A percentile compares a stretch with the other conserved stretches of the same genome.
These are phyloP conservation scores for Macrolepiota fuliginosa DNA, from an alignment of 768 basidiomycete species.

Conservation along the genomic window DNA sequence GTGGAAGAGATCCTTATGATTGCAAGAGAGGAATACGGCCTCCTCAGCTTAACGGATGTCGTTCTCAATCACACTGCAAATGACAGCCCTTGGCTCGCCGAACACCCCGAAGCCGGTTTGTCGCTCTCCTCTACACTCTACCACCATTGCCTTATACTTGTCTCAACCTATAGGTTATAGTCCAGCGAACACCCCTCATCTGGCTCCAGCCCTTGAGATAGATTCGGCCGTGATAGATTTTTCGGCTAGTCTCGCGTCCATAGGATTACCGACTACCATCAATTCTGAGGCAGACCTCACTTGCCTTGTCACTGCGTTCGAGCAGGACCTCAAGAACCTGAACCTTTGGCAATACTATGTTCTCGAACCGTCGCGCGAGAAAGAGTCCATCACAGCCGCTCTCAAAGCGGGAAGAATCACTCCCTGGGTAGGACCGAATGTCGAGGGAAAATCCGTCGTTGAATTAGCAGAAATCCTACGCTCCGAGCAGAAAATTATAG, in stretches of 20 bases:
- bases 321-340: conserved; percentile 55
- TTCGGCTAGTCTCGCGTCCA: conserved; percentile 59
- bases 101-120: conserved; percentile 95
- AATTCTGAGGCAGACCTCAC: conserved; percentile 67
- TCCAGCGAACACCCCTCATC: conserved; percentile 87
- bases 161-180: conserved; percentile 65
- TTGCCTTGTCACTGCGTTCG: conserved; percentile 60
- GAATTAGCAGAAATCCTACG: conserved; percentile 69
- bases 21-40: conserved; percentile 82
- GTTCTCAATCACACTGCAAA: conserved; percentile 98
- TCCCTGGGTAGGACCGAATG: conserved; percentile 59
- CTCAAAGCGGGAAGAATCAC: conserved; percentile 45
- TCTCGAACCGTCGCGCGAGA: conserved; percentile 69
- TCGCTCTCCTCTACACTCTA: conserved; percentile 3
- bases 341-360: conserved; percentile 96
- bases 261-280: conserved; percentile 72
- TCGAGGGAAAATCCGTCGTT: conserved; percentile 55
- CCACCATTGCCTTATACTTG: background rate
- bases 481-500: conserved; percentile 50
- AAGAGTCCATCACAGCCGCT: conserved; percentile 51
- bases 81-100: conserved; percentile 85
- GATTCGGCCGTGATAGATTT: conserved; percentile 86
- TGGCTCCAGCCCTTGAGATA: conserved; percentile 88
- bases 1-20: conserved; percentile 64
- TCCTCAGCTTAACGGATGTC: conserved; percentile 90